Base-by-base conservation (phyloP, 148 eudicot species). In the Chenopodium formosanum region DNA sequence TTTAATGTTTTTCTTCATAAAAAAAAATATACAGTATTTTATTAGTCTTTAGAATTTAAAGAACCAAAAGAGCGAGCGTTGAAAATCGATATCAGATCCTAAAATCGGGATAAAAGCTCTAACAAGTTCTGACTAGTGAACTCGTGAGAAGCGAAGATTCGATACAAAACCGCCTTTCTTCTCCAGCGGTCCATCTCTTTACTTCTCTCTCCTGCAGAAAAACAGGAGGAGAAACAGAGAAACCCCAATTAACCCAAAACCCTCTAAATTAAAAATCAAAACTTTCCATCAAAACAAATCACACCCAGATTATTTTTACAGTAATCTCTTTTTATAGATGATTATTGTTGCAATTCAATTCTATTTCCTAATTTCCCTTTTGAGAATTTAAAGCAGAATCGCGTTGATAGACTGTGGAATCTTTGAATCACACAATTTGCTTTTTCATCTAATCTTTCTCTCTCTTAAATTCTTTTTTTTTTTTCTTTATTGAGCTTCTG, bases 371-470 rank as follows among this genome's bases (percentile, higher is more conserved):
- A 14, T 46, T 60, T 62, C 29, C 56, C 44, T 77, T 62, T 65
- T 32, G 48, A 50, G 78, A 64, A 52, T 81, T 70, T 48, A 83
- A 77, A 84, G 96, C 92, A 90, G 96, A 94, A 84, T 92, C 90
- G 91, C 91, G 94, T 90, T 88, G 91, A 92, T 91, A 92, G 97
- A 91, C 92, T 92, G 91, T 78, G 83, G 89, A 89, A 81, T 91
- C 87, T 89, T 85, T 69, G 94, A 90, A 89, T 90, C 94, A 89
- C 97, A 81, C 97, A 88, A 88, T 81, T 89, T 74, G 77, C 77
- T 29, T 74, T 83, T 82, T 74, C 44, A 40, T 40, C 44, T 40
- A 40, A 40, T 40, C 83, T 75, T 58, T 67, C 72, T 70, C 73
- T 23, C 17, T 19, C 14, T 75, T 2, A 20, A 62, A 83, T 40